Conservation (phyloP, 192 early-diverging fungal genomes). For the Backusella parvicylindrica region DNA sequence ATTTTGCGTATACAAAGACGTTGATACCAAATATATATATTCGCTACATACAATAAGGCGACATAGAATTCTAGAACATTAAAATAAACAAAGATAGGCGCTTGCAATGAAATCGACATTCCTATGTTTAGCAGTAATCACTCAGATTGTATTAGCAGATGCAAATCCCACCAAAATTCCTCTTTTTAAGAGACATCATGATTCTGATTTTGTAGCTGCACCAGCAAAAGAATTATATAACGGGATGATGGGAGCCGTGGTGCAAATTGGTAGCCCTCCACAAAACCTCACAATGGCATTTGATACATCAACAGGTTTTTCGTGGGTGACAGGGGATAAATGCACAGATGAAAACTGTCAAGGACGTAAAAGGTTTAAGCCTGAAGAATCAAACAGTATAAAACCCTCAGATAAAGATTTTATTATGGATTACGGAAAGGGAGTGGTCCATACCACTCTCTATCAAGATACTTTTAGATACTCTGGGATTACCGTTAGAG, state of each 20-base stretch:
- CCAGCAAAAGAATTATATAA: background rate
- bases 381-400: constrained; percentile 12
- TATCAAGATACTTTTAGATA: constrained; percentile 25
- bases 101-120: background rate
- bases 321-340: constrained; percentile 16
- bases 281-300: background rate
- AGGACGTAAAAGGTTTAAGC: constrained; percentile 30
- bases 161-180: constrained; percentile 21
- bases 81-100: background rate
- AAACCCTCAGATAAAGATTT: constrained; percentile 22
- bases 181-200: constrained; percentile 16
- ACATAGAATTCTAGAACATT: background rate
- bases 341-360: constrained; percentile 28
- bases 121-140: constrained; percentile 1
- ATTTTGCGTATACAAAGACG: background rate
- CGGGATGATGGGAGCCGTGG: background rate
- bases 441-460: constrained; percentile 25
- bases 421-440: constrained; percentile 23
- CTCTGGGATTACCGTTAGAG: constrained; percentile 16
- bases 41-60: background rate
- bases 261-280: background rate
- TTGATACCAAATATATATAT: background rate
- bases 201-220: background rate
- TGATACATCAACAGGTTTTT: constrained; percentile 19
- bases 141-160: background rate